Conservation (phyloP, 1,284 basidiomycete genomes). For the Ceraceosorus guamensis region DNA sequence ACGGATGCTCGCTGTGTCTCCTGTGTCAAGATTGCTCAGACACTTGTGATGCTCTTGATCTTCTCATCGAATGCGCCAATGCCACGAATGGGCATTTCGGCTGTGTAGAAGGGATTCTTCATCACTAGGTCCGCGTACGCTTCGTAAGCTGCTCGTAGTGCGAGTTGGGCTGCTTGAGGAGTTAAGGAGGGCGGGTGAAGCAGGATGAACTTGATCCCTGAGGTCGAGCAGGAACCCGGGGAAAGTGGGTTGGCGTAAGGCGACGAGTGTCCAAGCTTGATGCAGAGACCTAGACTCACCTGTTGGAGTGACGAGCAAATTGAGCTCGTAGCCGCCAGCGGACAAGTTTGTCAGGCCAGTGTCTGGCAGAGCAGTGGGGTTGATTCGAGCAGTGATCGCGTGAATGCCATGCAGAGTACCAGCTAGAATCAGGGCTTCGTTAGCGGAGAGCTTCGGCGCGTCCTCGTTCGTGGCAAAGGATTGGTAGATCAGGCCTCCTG, state of each 20-base stretch:
- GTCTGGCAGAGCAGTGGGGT: constrained; percentile 56
- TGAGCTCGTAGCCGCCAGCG: constrained; percentile 85
- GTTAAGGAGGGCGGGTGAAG: constrained; percentile 60
- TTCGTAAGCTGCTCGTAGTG: constrained; percentile 63
- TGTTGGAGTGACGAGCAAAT: constrained; percentile 80
- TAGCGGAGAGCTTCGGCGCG: constrained; percentile 61
- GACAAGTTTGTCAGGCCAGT: constrained; percentile 77
- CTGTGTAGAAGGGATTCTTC: constrained; percentile 99
- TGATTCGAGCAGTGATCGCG: constrained; percentile 86
- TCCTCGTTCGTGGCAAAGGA: constrained; percentile 47
- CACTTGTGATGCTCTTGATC: constrained; percentile 44
- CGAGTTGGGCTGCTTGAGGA: constrained; percentile 57
- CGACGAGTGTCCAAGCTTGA: background rate
- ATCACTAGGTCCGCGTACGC: constrained; percentile 87
- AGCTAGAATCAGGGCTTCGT: constrained; percentile 92
- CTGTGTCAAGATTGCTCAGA: background rate
- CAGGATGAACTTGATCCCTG: constrained; percentile 96
- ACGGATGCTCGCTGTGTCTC: no score
- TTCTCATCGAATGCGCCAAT: constrained; percentile 74
- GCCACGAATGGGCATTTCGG: constrained; percentile 89
- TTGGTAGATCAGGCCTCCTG: constrained; percentile 91
- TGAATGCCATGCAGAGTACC: constrained; percentile 97
- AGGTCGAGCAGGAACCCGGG: constrained; percentile 8
- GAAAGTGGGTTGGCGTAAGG: background rate
- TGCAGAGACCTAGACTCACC: constrained; percentile 56